Conservation (phyloP, 495 filamentous ascomycete genomes). For the Aspergillus sparsus region DNA sequence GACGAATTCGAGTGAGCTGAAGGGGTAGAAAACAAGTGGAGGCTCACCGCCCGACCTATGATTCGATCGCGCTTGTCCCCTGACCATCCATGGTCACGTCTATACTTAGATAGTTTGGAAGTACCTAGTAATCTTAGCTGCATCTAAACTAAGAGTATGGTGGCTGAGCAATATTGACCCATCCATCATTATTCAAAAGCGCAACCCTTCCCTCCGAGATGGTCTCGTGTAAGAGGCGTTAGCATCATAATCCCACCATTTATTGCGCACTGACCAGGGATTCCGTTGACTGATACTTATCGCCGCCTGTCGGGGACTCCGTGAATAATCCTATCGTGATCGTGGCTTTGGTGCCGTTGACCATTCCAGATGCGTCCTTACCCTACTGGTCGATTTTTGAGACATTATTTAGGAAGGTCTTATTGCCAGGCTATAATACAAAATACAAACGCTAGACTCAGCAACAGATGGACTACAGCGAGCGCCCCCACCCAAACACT, state of each 20-base stretch:
- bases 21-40: not conserved
- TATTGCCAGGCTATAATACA: too few relatives aligned
- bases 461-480: too few relatives aligned
- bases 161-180: not conserved
- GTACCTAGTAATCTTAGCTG: not conserved
- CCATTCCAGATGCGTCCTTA: not conserved
- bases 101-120: too few relatives aligned
- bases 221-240: not conserved
- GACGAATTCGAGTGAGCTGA: conserved; percentile 18
- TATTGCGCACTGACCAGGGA: not conserved
- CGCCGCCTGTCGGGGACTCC: conserved; percentile 1
- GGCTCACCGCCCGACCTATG: not conserved
- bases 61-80: not conserved
- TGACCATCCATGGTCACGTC: too few relatives aligned
- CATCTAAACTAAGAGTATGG: not conserved
- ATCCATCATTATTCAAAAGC: conserved; percentile 1
- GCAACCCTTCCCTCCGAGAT: not conserved
- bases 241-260: not conserved
- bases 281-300: not conserved
- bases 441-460: too few relatives aligned
- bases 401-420: too few relatives aligned
- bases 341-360: not conserved
- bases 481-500: too few relatives aligned
- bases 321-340: not conserved
- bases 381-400: not conserved